Percentiles rank a stretch among this genome's conserved stretches.
These are phyloP conservation scores for Coemansia sp. DNA, from an alignment of 192 early-diverging fungal genomes.

Conservation along the genomic window DNA sequence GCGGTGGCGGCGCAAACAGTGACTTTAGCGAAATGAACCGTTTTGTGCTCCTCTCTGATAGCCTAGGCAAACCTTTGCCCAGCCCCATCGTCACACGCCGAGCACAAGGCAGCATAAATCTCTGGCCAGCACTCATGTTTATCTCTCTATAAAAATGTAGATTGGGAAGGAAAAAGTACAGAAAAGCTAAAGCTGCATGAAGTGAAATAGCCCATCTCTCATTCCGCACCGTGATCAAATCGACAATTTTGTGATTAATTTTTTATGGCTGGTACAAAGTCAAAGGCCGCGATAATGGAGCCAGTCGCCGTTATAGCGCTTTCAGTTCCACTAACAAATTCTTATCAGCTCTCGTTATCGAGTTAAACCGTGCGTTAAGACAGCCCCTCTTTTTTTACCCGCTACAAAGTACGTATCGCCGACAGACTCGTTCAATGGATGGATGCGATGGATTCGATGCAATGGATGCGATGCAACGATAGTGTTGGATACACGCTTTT, in stretches of 20 bases:
- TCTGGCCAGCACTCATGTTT: slow-evolving; percentile 2
- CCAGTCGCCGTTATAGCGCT: not conserved
- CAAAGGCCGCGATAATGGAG: not conserved
- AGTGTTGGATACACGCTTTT: not conserved
- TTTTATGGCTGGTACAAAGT: not conserved
- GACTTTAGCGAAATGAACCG: slow-evolving; percentile 48
- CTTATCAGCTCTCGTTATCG: slow-evolving; percentile 12
- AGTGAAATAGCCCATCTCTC: not conserved
- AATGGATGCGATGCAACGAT: slow-evolving; percentile 6
- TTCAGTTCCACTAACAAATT: slow-evolving; percentile 6
- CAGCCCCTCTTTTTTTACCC: slow-evolving; percentile 14
- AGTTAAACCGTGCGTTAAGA: slow-evolving; percentile 58
- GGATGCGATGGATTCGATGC: slow-evolving; percentile 25
- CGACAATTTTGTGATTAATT: not conserved
- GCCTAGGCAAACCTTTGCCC: not conserved
- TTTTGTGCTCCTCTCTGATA: slow-evolving; percentile 1
- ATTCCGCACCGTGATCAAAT: not conserved
- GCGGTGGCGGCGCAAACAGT: slow-evolving; percentile 49
- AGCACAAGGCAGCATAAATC: slow-evolving; percentile 1
- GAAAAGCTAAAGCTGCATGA: not conserved
- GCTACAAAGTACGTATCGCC: slow-evolving; percentile 36
- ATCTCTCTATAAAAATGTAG: not conserved
- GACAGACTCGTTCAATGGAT: not conserved
- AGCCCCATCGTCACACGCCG: not conserved
- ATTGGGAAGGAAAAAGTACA: not conserved